Evolutionary conservation across 352 stramenopile species (phyloP).

Genomic region (Globisporangium cylindrosporum): DNA sequence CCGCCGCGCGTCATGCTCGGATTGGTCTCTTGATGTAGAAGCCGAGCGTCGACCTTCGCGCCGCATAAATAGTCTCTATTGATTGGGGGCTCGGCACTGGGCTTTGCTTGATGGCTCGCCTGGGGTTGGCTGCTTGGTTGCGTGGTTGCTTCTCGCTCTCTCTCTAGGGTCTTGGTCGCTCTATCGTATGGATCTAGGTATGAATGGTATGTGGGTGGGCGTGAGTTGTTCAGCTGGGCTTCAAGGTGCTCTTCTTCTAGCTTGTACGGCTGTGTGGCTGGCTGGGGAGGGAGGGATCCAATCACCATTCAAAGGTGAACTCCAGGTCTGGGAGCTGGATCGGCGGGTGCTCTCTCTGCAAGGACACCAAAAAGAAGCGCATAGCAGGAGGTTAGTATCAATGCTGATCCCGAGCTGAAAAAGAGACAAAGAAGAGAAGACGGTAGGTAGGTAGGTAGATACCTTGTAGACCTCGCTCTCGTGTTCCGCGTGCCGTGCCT

Average conservation of each 20-base stretch:
- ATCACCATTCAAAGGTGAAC: constrained; percentile 19
- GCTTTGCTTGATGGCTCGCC: not conserved
- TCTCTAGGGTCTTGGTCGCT: not conserved
- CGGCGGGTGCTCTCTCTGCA: constrained; percentile 2
- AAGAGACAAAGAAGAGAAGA: not conserved
- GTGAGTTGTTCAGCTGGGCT: not conserved
- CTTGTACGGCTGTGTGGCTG: not conserved
- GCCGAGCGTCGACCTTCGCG: not conserved
- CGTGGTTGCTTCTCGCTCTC: not conserved
- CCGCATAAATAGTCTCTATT: constrained; percentile 12
- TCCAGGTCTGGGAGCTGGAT: constrained; percentile 12
- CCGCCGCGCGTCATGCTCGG: not conserved
- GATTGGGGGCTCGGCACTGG: not conserved
- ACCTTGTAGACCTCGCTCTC: constrained; percentile 4
- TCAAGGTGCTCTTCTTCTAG: not conserved
- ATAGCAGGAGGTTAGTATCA: not conserved
- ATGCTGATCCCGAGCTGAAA: not conserved
- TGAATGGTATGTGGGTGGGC: not conserved
- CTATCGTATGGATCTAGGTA: constrained; percentile 5
- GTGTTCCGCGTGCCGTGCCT: not conserved
- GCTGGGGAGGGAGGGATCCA: not conserved
- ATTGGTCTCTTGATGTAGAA: not conserved
- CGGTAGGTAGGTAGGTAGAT: not conserved
- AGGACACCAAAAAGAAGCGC: not conserved
- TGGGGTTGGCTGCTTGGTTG: not conserved